Base-by-base conservation (phyloP, 2,329 filamentous ascomycete genomes). In the Pseudogymnoascus sp. region DNA sequence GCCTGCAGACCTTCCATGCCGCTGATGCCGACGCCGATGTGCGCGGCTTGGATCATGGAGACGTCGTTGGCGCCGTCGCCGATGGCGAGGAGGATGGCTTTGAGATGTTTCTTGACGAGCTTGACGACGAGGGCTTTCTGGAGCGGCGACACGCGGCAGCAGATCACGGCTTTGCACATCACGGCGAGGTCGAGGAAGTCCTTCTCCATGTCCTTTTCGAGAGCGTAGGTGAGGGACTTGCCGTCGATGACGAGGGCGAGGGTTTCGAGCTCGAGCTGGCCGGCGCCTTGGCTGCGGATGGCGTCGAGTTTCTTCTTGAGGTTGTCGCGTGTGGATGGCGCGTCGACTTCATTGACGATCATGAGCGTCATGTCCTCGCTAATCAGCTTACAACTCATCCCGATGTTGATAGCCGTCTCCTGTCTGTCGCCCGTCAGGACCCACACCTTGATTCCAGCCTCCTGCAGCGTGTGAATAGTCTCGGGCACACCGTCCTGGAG, bases 41-140 rank as follows among this genome's bases (percentile, higher is more conserved):
- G 95, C 11, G 95, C 95, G 10, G 95, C 95, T 79, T 99, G 95
- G 63, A 99, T 99, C 95, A 99, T 99, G 16, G 93, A 97, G n/a
- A 99, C 95, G 72, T 99, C 95, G 77, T 99, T 99, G 56, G 95
- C 95, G 68, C 95, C 95, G 71, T 99, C 95, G 69, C 95, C 95
- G 74, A 99, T 97, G 61, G 95, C 95, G 61, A 99, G 85, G 62
- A 97, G 86, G 69, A 99, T 92, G 11, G 91, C 86, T 73, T 97
- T 90, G 68, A 95, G 85, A 74, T 96, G 91, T 68, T 85, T 85
- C 69, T 97, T 99, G 72, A 99, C 95, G 68, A 97, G 85, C 80
- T 99, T 99, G 69, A 99, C 95, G 21, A 99, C 95, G 66, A 99
- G 81, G 14, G 95, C 96, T 77, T 99, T 99, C 72, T 99, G 95